A percentile compares a stretch with the other conserved stretches of the same genome.
These are phyloP conservation scores for Aegilops sharonensis DNA, from an alignment of 176 grass and related monocot genomes.

Conservation along the genomic window DNA sequence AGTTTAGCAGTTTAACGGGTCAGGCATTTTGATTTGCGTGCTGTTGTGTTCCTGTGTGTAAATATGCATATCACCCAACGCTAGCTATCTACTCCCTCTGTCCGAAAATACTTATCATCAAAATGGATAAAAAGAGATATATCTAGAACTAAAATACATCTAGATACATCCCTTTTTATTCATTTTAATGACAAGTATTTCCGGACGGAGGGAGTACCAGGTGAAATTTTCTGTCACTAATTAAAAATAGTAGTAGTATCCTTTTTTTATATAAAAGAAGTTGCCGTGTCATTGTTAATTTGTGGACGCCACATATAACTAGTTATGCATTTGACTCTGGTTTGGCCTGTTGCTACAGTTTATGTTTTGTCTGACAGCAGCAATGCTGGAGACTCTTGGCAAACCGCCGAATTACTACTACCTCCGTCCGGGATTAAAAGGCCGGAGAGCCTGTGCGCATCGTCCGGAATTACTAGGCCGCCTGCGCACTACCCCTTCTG, in stretches of 20 bases:
- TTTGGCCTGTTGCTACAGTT: slow-evolving; percentile 16
- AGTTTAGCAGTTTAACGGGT: not conserved
- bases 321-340: slow-evolving; percentile 53
- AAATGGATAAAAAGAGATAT: too few relatives aligned
- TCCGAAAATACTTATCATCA: too few relatives aligned
- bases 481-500: too few relatives aligned
- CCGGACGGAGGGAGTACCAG: not conserved
- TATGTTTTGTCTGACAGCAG: not conserved
- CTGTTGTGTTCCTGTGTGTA: not conserved
- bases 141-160: too few relatives aligned
- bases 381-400: not conserved
- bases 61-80: not conserved
- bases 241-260: not conserved
- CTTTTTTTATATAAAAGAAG: not conserved
- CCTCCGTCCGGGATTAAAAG: too few relatives aligned
- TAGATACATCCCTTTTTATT: too few relatives aligned
- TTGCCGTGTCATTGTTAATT: not conserved
- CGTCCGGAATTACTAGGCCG: too few relatives aligned
- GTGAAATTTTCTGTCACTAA: not conserved
- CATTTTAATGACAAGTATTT: too few relatives aligned
- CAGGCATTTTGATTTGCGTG: not conserved
- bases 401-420: slow-evolving; percentile 2
- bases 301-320: too few relatives aligned
- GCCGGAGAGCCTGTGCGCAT: too few relatives aligned
- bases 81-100: not conserved